phyloP scores from a whole-genome alignment of 805 yeast species.

The Candida glaebosa region DNA sequence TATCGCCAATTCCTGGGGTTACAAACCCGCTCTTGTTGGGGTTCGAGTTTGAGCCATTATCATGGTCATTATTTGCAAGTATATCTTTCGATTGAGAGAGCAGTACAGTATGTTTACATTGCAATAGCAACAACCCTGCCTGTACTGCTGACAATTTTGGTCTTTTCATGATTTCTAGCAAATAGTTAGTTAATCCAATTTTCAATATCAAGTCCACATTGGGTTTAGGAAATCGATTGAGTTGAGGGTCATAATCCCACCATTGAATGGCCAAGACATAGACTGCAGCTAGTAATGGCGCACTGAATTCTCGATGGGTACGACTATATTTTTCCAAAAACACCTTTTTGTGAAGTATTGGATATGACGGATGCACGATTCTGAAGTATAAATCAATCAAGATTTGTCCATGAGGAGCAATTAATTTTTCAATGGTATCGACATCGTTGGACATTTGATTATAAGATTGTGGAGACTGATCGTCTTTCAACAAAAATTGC shows the following conservation, averaged over 20 bases:
- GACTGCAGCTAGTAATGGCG: constrained; percentile 87
- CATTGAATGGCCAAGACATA: constrained; percentile 85
- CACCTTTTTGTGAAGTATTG: constrained; percentile 85
- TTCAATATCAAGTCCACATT: constrained; percentile 50
- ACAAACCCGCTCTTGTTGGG: neutral
- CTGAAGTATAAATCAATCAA: constrained; percentile 78
- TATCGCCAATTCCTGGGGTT: constrained; percentile 16
- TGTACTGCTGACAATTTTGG: constrained; percentile 92
- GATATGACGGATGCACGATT: constrained; percentile 86
- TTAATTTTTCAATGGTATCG: constrained; percentile 78
- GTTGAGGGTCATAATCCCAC: constrained; percentile 87
- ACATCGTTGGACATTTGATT: constrained; percentile 70
- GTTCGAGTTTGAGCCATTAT: constrained; percentile 11
- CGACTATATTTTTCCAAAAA: constrained; percentile 87
- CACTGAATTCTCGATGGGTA: constrained; percentile 87
- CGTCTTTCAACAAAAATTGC: constrained; percentile 78
- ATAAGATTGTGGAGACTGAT: constrained; percentile 67
- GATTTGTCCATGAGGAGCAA: constrained; percentile 89
- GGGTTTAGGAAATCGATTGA: constrained; percentile 76
- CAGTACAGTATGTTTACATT: constrained; percentile 47
- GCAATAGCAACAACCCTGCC: constrained; percentile 77
- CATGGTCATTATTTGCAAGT: constrained; percentile 8
- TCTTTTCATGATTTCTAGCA: constrained; percentile 72
- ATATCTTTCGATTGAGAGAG: constrained; percentile 10
- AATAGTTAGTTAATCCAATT: constrained; percentile 61